Conservation (phyloP, 495 filamentous ascomycete genomes). For the Aspergillus kassunensis region DNA sequence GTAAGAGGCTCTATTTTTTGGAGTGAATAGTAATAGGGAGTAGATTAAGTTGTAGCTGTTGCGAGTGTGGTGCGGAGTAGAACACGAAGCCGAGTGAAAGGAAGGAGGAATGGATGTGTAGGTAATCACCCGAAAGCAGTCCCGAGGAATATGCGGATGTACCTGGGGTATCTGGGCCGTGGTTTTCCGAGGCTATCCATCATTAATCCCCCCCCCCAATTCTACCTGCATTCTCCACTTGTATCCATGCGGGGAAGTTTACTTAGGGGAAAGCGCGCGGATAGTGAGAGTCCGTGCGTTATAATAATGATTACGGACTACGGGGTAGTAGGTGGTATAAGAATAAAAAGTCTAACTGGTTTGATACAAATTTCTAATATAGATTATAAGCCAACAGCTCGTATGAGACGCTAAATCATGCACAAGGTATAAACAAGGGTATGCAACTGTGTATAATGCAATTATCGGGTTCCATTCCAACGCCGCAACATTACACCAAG, state of each 20-base stretch:
- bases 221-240: not conserved
- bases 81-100: not conserved
- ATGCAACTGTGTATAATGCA: slow-evolving; percentile 11
- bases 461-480: slow-evolving; percentile 3
- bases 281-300: slow-evolving; percentile 9
- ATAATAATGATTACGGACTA: too few species aligned
- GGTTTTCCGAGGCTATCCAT: slow-evolving; percentile 24
- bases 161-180: slow-evolving; percentile 7
- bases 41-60: not conserved
- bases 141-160: slow-evolving; percentile 10
- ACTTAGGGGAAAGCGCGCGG: slow-evolving; percentile 13
- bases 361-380: too few species aligned
- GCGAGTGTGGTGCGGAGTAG: not conserved
- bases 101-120: not conserved
- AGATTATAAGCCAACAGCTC: slow-evolving; percentile 1
- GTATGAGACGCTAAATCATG: slow-evolving; percentile 4
- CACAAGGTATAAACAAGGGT: slow-evolving; percentile 16
- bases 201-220: too few species aligned
- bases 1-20: not conserved
- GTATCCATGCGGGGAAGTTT: slow-evolving; percentile 20
- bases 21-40: not conserved
- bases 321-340: too few species aligned
- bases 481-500: slow-evolving; percentile 4
- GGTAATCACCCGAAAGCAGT: slow-evolving; percentile 7
- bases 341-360: too few species aligned